These are phyloP conservation scores for Cyphellophora attinorum DNA, from an alignment of 2,329 filamentous ascomycete genomes.

Conservation along the genomic window DNA sequence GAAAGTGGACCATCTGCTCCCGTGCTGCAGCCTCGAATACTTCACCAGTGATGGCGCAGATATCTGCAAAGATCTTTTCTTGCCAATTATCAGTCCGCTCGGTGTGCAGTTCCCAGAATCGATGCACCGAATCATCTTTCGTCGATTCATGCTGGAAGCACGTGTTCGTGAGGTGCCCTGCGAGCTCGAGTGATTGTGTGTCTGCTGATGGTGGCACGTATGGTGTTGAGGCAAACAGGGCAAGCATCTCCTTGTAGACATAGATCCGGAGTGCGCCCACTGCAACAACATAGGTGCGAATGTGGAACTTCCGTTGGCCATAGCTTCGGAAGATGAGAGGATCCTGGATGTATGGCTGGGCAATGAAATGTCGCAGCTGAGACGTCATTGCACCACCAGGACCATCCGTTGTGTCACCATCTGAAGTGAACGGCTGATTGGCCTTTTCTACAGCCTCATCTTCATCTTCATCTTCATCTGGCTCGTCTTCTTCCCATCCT, in stretches of 20 bases:
- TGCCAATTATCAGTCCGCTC: slow-evolving; percentile 37
- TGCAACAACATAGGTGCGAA: slow-evolving; percentile 82
- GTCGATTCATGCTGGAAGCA: slow-evolving; percentile 62
- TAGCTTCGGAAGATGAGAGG: slow-evolving; percentile 61
- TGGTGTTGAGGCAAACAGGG: slow-evolving; percentile 70
- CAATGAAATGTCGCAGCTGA: slow-evolving; percentile 90
- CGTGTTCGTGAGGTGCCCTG: slow-evolving; percentile 84
- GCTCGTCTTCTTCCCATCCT: slow-evolving; percentile 66
- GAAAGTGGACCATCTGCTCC: slow-evolving; percentile 83
- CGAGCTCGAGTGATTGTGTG: slow-evolving; percentile 45
- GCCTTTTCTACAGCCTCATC: slow-evolving; percentile 31
- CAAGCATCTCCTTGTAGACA: slow-evolving; percentile 85
- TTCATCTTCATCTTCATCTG: slow-evolving; percentile 57
- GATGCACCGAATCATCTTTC: slow-evolving; percentile 48
- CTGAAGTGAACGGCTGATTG: slow-evolving; percentile 16
- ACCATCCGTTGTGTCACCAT: slow-evolving; percentile 24
- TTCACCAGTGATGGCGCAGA: slow-evolving; percentile 63
- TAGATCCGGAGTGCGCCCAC: slow-evolving; percentile 69
- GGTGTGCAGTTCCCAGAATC: slow-evolving; percentile 61
- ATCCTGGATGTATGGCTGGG: slow-evolving; percentile 86
- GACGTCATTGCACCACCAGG: slow-evolving; percentile 63
- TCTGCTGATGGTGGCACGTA: slow-evolving; percentile 55
- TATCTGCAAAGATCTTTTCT: slow-evolving; percentile 59
- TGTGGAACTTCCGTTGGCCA: slow-evolving; percentile 81
- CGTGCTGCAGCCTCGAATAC: slow-evolving; percentile 78